These are phyloP conservation scores for Gleditsia sinensis DNA, from an alignment of 306 rosid genomes.

Conservation along the genomic window DNA sequence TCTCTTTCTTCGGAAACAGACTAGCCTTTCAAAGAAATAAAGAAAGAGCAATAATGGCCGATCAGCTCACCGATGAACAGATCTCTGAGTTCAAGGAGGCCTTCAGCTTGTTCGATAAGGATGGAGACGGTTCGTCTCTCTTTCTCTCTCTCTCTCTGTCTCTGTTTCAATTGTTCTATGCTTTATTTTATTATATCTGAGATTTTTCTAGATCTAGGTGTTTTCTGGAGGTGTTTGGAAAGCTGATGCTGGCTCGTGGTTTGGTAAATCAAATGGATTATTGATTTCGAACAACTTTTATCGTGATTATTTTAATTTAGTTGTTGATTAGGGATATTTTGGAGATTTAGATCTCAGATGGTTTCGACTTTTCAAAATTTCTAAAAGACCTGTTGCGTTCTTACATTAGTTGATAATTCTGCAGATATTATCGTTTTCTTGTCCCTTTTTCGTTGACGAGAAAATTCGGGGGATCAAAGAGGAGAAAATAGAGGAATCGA, in stretches of 20 bases:
- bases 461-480: not conserved
- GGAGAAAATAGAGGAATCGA: not conserved
- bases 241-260: not conserved
- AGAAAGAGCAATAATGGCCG: conserved; percentile 51
- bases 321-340: not conserved
- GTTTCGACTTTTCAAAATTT: not conserved
- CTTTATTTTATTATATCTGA: not conserved
- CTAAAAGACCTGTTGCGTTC: no score
- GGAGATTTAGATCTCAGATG: not conserved
- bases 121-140: conserved; percentile 61
- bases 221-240: not conserved
- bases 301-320: not conserved
- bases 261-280: not conserved
- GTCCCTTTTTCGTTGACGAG: not conserved
- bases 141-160: conserved; percentile 7
- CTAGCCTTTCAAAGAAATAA: not conserved
- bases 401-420: not conserved
- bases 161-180: not conserved
- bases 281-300: not conserved
- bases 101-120: conserved; percentile 76
- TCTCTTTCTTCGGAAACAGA: not conserved
- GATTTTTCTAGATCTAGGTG: conserved; percentile 29
- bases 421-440: not conserved
- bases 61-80: conserved; percentile 79
- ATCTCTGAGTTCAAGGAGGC: conserved; percentile 84